Evolutionary conservation across 495 filamentous ascomycete species (phyloP).

Genomic region (Lepraria neglecta): DNA sequence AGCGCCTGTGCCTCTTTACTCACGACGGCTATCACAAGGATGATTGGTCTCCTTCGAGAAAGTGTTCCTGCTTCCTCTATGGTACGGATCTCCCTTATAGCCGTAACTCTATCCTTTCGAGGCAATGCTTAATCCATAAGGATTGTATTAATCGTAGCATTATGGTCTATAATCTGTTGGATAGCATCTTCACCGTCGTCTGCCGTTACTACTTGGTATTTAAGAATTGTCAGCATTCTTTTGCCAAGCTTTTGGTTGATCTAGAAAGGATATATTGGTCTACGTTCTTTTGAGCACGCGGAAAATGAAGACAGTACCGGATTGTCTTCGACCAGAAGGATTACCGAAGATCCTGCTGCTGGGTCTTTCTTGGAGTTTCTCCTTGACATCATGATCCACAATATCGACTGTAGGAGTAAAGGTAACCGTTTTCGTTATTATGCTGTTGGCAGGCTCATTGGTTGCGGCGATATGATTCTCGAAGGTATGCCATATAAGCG

Average conservation of each 20-base stretch:
- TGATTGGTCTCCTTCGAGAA: conserved; percentile 33
- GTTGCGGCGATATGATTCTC: conserved; percentile 23
- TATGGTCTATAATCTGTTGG: conserved; percentile 41
- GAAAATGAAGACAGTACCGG: conserved; percentile 20
- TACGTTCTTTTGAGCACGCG: background rate
- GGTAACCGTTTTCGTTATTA: conserved; percentile 20
- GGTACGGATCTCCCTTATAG: conserved; percentile 29
- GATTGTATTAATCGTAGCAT: conserved; percentile 29
- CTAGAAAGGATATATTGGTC: conserved; percentile 9
- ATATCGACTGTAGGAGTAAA: conserved; percentile 29
- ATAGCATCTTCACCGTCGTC: conserved; percentile 54
- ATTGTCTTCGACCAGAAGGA: conserved; percentile 31
- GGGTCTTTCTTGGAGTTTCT: conserved; percentile 18
- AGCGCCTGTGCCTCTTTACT: conserved; percentile 39
- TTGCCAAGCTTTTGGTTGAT: conserved; percentile 32
- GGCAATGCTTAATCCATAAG: conserved; percentile 33
- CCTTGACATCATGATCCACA: conserved; percentile 15
- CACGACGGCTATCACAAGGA: conserved; percentile 46
- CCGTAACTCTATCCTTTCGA: conserved; percentile 27
- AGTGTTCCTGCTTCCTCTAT: conserved; percentile 25
- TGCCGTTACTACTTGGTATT: conserved; percentile 38
- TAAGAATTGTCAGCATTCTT: conserved; percentile 27
- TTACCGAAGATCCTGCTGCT: conserved; percentile 14
- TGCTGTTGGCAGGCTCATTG: conserved; percentile 14
- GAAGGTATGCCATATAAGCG: conserved; percentile 30